A percentile compares a stretch with the other conserved stretches of the same genome.
phyloP scores from a whole-genome alignment of 441 rosid genomes.

The Theobroma grandiflorum region DNA sequence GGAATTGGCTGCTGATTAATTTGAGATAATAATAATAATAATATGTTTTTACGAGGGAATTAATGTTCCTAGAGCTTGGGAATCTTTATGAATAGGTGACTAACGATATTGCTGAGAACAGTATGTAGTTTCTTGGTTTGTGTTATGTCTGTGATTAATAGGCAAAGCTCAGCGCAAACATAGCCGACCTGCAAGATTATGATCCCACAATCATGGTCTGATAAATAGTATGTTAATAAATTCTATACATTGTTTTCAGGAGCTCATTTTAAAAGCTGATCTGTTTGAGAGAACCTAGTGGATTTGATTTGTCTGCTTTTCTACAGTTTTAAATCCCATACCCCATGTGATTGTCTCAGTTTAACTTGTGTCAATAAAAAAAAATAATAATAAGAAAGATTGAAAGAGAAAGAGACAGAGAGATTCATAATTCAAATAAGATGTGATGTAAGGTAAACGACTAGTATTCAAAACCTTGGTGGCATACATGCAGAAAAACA shows the following conservation, averaged over 20 bases:
- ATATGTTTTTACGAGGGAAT: slow-evolving; percentile 32
- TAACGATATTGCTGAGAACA: slow-evolving; percentile 34
- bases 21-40: background rate
- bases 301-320: slow-evolving; percentile 36
- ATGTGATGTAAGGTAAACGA: slow-evolving; percentile 33
- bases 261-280: background rate
- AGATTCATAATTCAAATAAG: background rate
- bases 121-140: slow-evolving; percentile 50
- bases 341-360: slow-evolving; percentile 45
- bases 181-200: slow-evolving; percentile 69
- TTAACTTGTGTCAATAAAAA: slow-evolving; percentile 21
- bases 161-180: slow-evolving; percentile 68
- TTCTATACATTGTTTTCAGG: background rate
- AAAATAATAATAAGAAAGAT: slow-evolving; percentile 19
- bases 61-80: slow-evolving; percentile 44
- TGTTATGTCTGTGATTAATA: slow-evolving; percentile 57
- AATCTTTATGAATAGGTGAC: slow-evolving; percentile 36
- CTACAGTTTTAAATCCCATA: slow-evolving; percentile 15
- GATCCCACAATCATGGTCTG: slow-evolving; percentile 59
- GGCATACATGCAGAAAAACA: slow-evolving; percentile 25
- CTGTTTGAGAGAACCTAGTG: slow-evolving; percentile 22
- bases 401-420: background rate
- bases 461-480: slow-evolving; percentile 10
- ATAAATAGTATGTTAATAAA: slow-evolving; percentile 13
- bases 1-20: slow-evolving; percentile 42